Evolutionary conservation across 805 yeast species (phyloP).

Genomic region (Saccharomycopsis fodiens): DNA sequence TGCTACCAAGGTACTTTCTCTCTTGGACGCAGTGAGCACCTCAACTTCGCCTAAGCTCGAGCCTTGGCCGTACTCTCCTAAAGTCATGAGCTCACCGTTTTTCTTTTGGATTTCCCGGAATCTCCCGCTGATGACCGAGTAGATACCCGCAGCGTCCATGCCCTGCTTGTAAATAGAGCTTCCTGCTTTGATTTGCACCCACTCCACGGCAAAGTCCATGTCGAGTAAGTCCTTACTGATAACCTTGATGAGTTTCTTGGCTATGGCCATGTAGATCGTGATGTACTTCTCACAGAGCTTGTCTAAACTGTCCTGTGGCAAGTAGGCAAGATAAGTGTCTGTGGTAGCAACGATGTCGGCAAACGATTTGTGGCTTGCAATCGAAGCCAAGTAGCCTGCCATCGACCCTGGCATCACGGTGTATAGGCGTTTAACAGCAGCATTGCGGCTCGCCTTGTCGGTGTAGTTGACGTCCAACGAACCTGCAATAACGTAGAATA

Average conservation of each 20-base stretch:
- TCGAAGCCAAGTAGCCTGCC: constrained; percentile 79
- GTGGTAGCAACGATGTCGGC: constrained; percentile 58
- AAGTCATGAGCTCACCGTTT: constrained; percentile 25
- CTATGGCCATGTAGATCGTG: constrained; percentile 66
- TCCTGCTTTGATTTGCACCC: constrained; percentile 91
- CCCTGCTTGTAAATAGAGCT: constrained; percentile 73
- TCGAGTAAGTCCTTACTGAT: constrained; percentile 60
- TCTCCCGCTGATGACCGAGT: constrained; percentile 83
- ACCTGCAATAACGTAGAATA: constrained; percentile 79
- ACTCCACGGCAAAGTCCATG: constrained; percentile 87
- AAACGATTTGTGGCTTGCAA: constrained; percentile 73
- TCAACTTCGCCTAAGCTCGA: constrained; percentile 94
- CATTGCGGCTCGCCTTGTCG: constrained; percentile 24
- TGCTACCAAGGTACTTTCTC: constrained; percentile 68
- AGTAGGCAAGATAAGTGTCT: constrained; percentile 61
- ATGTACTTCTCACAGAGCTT: constrained; percentile 68
- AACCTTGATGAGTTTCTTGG: constrained; percentile 60
- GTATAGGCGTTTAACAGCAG: constrained; percentile 39
- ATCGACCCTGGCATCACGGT: constrained; percentile 69
- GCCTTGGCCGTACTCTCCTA: constrained; percentile 88
- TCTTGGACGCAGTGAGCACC: constrained; percentile 71
- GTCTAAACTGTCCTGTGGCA: constrained; percentile 57
- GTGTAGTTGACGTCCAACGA: constrained; percentile 51
- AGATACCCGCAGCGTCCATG: constrained; percentile 84
- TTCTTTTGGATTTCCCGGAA: constrained; percentile 48